Evolutionary conservation across 1,284 basidiomycete genomes (phyloP), one percentile per base, ranked within the genome.

Genomic region (Melampsora americana): DNA sequence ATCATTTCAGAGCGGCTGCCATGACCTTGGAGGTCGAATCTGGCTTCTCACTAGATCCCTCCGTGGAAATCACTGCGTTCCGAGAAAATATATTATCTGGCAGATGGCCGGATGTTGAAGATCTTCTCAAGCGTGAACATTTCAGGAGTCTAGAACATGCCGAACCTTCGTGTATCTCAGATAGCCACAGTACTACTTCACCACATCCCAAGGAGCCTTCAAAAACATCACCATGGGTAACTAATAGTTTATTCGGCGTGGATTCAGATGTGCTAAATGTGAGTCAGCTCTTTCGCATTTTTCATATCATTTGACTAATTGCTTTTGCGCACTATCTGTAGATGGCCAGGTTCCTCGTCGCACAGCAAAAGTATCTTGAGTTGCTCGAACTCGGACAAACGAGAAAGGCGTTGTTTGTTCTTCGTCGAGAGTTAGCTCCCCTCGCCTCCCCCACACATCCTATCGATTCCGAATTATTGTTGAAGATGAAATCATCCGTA

Each of bases 321-420:
- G 6, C 78, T 67, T 76, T 77, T 79, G 28, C 50, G 26, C 20
- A 26, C 16, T 44, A 32, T 4, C 77, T 78, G 59, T 82, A 95
- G 90, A 88, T 90, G 80, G 90, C 92, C 26, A 89, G 87, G 78
- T 96, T 95, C 83, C 85, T 95, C 78, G 90, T 99, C 77, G 90
- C 90, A 77, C 90, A 92, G 84, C 95, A 99, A 86, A 95, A 96
- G 84, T 99, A 97, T 83, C 87, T 99, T 60, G 95, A 99, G 82
- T 86, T 92, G n/a, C 86, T 99, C 66, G 95, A 98, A 81, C 86
- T 88, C 1, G 87, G 88, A 78, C 90, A 90, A 83, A 90, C 89
- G 14, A 91, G 92, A 70, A 87, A 88, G 79, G 95, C 96, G 12
- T 84, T 99, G 53, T 87, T 89, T 53, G 90, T 96, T 4, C 85